These are phyloP conservation scores for Craspedostauros australis DNA, from an alignment of 108 stramenopile genomes.

Conservation along the genomic window DNA sequence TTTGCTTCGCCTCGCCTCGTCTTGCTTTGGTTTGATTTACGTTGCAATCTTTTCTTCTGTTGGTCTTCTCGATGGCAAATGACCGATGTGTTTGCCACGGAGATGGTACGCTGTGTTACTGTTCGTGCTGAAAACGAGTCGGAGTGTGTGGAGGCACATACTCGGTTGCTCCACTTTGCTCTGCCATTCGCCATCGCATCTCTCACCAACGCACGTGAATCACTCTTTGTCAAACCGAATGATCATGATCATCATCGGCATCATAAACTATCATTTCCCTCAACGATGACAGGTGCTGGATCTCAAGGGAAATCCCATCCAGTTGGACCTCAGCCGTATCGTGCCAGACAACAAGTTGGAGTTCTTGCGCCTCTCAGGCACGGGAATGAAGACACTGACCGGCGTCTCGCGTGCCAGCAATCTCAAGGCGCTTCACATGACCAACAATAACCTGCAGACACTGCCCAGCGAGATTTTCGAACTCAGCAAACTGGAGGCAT, in stretches of 20 bases:
- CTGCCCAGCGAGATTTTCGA: slow-evolving; percentile 50
- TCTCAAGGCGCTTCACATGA: slow-evolving; percentile 41
- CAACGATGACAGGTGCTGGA: slow-evolving; percentile 12
- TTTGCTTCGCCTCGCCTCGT: no score
- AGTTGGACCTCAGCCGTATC: slow-evolving; percentile 42
- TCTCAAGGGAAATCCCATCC: slow-evolving; percentile 20
- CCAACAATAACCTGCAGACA: slow-evolving; percentile 37
- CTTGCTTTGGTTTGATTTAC: neutral
- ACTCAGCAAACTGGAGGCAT: slow-evolving; percentile 30
- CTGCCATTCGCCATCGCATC: no score
- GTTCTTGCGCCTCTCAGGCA: slow-evolving; percentile 44
- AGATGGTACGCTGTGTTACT: no score
- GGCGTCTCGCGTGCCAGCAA: slow-evolving; percentile 36
- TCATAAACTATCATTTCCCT: no score
- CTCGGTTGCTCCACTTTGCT: no score
- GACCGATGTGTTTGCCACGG: no score
- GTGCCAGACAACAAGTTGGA: slow-evolving; percentile 29
- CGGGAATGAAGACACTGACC: slow-evolving; percentile 33
- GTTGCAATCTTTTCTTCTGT: neutral
- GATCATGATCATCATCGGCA: no score
- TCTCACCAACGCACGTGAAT: no score
- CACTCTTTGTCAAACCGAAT: no score
- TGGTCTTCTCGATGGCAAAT: no score
- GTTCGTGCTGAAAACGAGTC: no score
- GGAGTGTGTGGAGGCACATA: no score